Evolutionary conservation across 1,139 yeast species (phyloP), one percentile per base, ranked within the genome.

Genomic region (Yamadazyma kanchanaburiensis): DNA sequence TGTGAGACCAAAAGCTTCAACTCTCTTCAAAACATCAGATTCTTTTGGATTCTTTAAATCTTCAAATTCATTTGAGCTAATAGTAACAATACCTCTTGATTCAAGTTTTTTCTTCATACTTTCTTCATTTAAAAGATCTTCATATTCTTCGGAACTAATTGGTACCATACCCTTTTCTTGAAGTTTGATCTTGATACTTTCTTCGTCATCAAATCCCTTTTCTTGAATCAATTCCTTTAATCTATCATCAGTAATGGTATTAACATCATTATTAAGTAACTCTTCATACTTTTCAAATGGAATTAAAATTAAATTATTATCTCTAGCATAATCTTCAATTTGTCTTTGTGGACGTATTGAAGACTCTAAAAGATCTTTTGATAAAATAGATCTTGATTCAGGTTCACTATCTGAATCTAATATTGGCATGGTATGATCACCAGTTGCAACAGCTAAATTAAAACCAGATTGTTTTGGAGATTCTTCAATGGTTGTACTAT

Each of bases 271-370:
- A 6, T 45, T 38, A 22, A 50, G 49, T 22, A 60, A 50, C 26
- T 51, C 54, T 28, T 69, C 65, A 34, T 65, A 75, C 35, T 71
- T 72, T 2, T 64, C 73, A 27, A 51, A 46, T 3, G 81, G 64
- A 14, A 80, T 35, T 20, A 42, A 31, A 21, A 44, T 38, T 23
- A 78, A 48, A 24, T 71, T 67, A 38, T 75, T 67, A 12, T 63
- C 63, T 16, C 62, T 55, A 1, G 80, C 81, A 43, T 70, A 77
- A 14, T 57, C 51, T 36, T 69, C 70, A 14, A 75, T 55, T 12
- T 43, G 40, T 22, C 38, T 37, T 36, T 42, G 37, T 13, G 45
- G 39, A 22, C 38, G 43, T 12, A 36, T 25, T 6, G 37, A 39
- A 8, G 40, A 13, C 21, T 38, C 35, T 21, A 44, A 32, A 27